phyloP scores from a whole-genome alignment of 257 asterid genomes.

The Asclepias syriaca region DNA sequence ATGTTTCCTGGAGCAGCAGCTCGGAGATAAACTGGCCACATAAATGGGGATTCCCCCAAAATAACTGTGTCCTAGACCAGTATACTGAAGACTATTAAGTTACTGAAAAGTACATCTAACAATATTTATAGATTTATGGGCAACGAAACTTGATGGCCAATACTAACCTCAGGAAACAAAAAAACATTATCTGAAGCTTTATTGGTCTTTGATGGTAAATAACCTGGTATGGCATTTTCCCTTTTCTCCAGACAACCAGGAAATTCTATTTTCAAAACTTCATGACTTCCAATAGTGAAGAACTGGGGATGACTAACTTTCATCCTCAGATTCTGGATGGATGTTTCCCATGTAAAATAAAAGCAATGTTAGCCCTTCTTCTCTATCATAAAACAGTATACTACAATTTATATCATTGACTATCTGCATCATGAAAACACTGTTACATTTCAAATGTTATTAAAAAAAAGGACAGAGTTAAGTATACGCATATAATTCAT shows the following conservation, averaged over 20 bases:
- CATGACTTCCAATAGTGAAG: constrained; percentile 60
- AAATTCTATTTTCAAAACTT: constrained; percentile 53
- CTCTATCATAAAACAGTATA: constrained; percentile 10
- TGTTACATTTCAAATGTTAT: not conserved
- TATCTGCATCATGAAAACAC: not conserved
- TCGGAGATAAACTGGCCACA: constrained; percentile 95
- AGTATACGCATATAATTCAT: no score
- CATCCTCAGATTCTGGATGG: constrained; percentile 85
- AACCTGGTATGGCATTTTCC: constrained; percentile 31
- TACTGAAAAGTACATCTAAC: constrained; percentile 11
- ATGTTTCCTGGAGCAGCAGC: constrained; percentile 85
- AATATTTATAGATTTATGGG: not conserved
- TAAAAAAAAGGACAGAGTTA: not conserved
- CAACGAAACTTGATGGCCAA: constrained; percentile 17
- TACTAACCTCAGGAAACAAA: constrained; percentile 73
- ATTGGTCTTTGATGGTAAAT: constrained; percentile 28
- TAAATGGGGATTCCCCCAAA: constrained; percentile 49
- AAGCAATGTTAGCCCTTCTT: constrained; percentile 19
- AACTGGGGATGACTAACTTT: constrained; percentile 76
- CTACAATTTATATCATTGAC: constrained; percentile 2
- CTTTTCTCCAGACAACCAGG: constrained; percentile 63
- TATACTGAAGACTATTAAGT: constrained; percentile 14
- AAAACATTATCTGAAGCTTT: constrained; percentile 34
- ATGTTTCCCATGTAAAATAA: not conserved
- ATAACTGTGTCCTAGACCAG: constrained; percentile 46